Base-by-base conservation (phyloP, 257 asterid species). In the Lycium barbarum region DNA sequence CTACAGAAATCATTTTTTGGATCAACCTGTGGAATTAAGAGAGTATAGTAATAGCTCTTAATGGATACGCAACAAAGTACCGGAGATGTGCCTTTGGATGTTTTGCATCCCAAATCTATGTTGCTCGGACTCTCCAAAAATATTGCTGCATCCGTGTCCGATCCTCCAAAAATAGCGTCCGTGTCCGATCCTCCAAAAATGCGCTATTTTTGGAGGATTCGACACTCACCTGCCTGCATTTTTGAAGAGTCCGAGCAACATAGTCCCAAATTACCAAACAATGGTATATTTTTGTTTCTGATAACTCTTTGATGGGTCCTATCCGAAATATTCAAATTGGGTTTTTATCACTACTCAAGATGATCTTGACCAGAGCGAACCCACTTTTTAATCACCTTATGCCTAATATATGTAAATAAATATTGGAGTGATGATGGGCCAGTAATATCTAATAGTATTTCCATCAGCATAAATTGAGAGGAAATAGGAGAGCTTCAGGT, bases 321-420 rank as follows among this genome's bases (percentile, higher is more conserved):
- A 70, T 70, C 53, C 53, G 38, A 70, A 26, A 70, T 70, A 15
- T 68, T 38, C 78, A 70, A 70, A 38, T 70, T 70, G 53, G 33
- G 0, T 8, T 68, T 67, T 38, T 68, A 70, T 70, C 78, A 70
- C 78, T 70, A 70, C 26, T 70, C 53, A 70, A 45, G 79, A 71
- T 40, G 79, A 71, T 71, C 79, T 40, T 71, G 79, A 71, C 55
- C 55, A 40, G 54, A 18, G 79, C 0, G 7, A 68, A 67, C 76
- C 76, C 76, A 68, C 22, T 68, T 68, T 58, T 68, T 68, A 71
- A 71, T 49, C 57, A 43, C 55, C 14, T 43, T 9, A 71, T 71
- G 79, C 79, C 79, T 71, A 43, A 71, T 71, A 10, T 9, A 71
- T 71, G 79, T 71, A 43, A 0, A 40, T 40, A 43, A 71, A 26